Conservation (phyloP, 768 basidiomycete species). For the Mycena belliarum region DNA sequence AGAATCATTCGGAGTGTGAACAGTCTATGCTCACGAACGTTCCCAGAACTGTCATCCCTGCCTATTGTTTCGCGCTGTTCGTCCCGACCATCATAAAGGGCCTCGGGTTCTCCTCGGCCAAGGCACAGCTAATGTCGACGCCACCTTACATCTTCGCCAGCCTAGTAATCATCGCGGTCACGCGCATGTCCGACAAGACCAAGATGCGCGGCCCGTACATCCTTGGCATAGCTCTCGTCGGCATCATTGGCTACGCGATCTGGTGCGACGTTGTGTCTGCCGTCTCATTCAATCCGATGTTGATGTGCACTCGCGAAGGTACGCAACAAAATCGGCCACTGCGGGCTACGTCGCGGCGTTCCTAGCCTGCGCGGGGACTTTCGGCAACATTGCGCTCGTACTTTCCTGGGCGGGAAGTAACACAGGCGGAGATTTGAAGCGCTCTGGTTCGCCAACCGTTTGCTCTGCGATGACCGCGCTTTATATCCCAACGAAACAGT, state of each 20-base stretch:
- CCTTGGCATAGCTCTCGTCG: neutral
- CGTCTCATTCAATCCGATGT: neutral
- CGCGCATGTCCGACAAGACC: neutral
- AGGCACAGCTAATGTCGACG: neutral
- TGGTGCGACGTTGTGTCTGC: neutral
- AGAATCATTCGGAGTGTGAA: neutral
- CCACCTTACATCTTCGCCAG: slow-evolving; percentile 1
- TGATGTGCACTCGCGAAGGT: neutral
- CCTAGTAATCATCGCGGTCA: neutral
- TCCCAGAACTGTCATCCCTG: slow-evolving; percentile 8
- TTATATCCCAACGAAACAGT: neutral
- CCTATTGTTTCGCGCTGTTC: slow-evolving; percentile 7
- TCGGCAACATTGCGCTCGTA: slow-evolving; percentile 2
- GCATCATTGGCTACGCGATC: slow-evolving; percentile 4
- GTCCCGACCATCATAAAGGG: slow-evolving; percentile 5
- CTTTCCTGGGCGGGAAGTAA: slow-evolving; percentile 9
- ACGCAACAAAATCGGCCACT: neutral
- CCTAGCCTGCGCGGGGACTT: slow-evolving; percentile 1
- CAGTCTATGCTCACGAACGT: neutral
- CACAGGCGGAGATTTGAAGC: slow-evolving; percentile 3
- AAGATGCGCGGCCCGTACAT: slow-evolving; percentile 8
- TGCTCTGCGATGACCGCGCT: too few species aligned
- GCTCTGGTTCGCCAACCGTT: neutral
- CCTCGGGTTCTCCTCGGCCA: slow-evolving; percentile 2
- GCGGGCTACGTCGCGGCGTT: slow-evolving; percentile 7